phyloP scores from a whole-genome alignment of 2,329 filamentous ascomycete genomes.

The Trichoderma sp. region DNA sequence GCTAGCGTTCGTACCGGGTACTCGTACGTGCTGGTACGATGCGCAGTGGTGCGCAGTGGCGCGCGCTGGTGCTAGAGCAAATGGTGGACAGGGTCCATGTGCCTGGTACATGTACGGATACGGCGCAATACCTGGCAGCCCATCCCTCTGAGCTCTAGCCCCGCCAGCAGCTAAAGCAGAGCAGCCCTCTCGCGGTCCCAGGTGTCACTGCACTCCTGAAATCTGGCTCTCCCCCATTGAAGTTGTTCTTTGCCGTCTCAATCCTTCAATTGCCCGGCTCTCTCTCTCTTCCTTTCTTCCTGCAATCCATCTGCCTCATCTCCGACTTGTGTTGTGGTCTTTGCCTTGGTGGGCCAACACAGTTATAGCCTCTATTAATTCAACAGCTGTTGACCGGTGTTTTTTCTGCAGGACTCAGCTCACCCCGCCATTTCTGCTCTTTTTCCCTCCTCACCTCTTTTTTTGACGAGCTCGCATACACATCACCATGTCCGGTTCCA shows the following conservation, averaged over 20 bases:
- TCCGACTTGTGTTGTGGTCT: background rate
- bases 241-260: constrained; percentile 16
- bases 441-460: constrained; percentile 28
- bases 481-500: constrained; percentile 52
- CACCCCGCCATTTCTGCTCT: constrained; percentile 7
- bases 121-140: constrained; percentile 16
- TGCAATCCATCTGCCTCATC: background rate
- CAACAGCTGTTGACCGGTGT: constrained; percentile 25
- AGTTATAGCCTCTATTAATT: background rate
- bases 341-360: constrained; percentile 14
- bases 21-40: background rate
- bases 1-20: constrained; percentile 7
- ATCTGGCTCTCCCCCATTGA: constrained; percentile 25
- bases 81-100: background rate
- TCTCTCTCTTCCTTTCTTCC: constrained; percentile 14
- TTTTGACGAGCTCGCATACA: constrained; percentile 21
- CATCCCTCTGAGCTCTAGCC: constrained; percentile 19
- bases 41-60: background rate
- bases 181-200: background rate
- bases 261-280: constrained; percentile 15
- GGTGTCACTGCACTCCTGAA: constrained; percentile 28
- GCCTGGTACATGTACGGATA: constrained; percentile 13
- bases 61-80: background rate
- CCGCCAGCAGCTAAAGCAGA: constrained; percentile 21
- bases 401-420: constrained; percentile 21